These are phyloP conservation scores for Penicillium sp. DNA, from an alignment of 2,329 filamentous ascomycete genomes.

Conservation along the genomic window DNA sequence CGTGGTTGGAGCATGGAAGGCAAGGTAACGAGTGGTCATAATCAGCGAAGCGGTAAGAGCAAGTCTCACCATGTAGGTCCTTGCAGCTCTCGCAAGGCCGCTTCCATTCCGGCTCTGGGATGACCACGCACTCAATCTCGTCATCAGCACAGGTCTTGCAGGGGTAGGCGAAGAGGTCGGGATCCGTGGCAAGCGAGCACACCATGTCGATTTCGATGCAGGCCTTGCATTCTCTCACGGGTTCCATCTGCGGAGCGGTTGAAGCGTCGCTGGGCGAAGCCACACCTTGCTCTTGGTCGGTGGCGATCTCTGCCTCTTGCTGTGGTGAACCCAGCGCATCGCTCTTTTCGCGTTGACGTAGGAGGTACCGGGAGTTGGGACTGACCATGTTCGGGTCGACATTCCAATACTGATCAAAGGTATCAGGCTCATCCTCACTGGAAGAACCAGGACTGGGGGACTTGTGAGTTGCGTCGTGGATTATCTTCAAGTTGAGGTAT, in stretches of 20 bases:
- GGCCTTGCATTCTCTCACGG: slow-evolving; percentile 34
- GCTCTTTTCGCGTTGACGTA: no score
- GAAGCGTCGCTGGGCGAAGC: neutral
- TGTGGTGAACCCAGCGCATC: no score
- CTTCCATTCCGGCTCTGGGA: slow-evolving; percentile 34
- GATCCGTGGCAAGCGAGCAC: slow-evolving; percentile 34
- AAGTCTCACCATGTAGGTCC: slow-evolving; percentile 22
- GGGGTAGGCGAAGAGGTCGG: slow-evolving; percentile 37
- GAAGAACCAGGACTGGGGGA: no score
- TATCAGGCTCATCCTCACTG: no score
- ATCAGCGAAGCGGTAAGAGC: slow-evolving; percentile 36
- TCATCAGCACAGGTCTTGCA: slow-evolving; percentile 37
- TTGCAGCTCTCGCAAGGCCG: slow-evolving; percentile 38
- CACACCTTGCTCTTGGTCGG: slow-evolving; percentile 2
- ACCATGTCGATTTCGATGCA: slow-evolving; percentile 30
- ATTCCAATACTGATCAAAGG: no score
- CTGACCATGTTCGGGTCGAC: no score
- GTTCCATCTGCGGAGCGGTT: slow-evolving; percentile 24
- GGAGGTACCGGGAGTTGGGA: no score
- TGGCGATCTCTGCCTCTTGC: neutral
- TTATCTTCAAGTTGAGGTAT: no score
- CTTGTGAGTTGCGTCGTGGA: no score
- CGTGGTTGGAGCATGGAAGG: slow-evolving; percentile 28
- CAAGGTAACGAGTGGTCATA: slow-evolving; percentile 32
- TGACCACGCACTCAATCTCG: slow-evolving; percentile 37